These are phyloP conservation scores for Penicillium paneum DNA, from an alignment of 2,329 filamentous ascomycete species.

Conservation along the genomic window DNA sequence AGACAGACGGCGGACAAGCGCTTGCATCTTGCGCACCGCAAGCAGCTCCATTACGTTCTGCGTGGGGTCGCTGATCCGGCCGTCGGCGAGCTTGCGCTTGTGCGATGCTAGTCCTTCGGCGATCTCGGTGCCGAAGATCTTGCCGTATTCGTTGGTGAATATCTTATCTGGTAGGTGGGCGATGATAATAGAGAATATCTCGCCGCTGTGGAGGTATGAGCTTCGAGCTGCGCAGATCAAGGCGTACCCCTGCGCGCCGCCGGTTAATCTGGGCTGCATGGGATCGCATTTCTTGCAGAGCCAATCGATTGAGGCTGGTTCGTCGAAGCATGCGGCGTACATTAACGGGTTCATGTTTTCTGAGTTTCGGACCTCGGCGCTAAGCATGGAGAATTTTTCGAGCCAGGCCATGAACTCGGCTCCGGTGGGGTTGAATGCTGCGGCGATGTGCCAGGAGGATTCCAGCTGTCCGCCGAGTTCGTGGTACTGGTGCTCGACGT, in stretches of 20 bases:
- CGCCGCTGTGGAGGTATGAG: background rate
- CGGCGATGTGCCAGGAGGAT: conserved; percentile 7
- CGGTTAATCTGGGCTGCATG: background rate
- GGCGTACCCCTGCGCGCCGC: background rate
- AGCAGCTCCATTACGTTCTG: background rate
- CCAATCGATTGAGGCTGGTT: conserved; percentile 1
- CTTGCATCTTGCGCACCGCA: conserved; percentile 3
- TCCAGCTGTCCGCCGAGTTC: conserved; percentile 3
- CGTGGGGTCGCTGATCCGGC: background rate
- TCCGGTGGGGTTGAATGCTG: conserved; percentile 4
- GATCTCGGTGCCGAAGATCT: conserved; percentile 1
- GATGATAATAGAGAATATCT: conserved; percentile 2
- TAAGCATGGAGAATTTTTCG: conserved; percentile 2
- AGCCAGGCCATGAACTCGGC: background rate
- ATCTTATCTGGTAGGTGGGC: background rate
- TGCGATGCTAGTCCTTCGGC: conserved; percentile 1
- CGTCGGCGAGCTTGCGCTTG: background rate
- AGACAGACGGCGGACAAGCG: background rate
- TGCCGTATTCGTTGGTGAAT: background rate
- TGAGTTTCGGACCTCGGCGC: background rate
- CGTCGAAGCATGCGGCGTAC: conserved; percentile 6
- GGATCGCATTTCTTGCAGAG: background rate
- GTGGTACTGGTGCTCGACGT: conserved; percentile 1
- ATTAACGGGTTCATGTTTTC: conserved; percentile 2
- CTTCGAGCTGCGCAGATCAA: conserved; percentile 1